Conservation (phyloP, 2,329 filamentous ascomycete species). For the Bipolaris victoriae region DNA sequence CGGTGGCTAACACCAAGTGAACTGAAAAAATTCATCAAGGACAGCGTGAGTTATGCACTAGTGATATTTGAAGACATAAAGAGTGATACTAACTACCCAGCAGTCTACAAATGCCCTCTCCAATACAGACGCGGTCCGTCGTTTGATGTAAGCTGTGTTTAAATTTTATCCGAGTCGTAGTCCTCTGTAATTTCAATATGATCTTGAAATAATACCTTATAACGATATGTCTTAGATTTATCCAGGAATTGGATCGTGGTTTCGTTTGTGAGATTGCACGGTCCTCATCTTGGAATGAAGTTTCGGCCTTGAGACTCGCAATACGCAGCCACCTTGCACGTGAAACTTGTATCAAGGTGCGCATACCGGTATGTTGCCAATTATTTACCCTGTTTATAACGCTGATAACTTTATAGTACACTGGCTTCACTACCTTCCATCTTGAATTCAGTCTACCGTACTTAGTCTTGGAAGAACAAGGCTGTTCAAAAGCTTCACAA, state of each 20-base stretch:
- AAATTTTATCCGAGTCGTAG: neutral
- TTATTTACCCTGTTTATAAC: neutral
- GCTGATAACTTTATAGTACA: neutral
- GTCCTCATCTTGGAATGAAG: neutral
- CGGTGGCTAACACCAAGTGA: neutral
- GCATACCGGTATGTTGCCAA: neutral
- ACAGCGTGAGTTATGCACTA: neutral
- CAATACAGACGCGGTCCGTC: neutral
- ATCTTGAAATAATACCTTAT: neutral
- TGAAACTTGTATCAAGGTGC: neutral
- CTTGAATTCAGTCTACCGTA: neutral
- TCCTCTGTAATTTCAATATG: neutral
- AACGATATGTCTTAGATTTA: neutral
- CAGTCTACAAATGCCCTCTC: neutral
- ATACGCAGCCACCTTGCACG: neutral
- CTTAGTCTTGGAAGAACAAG: neutral
- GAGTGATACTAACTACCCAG: neutral
- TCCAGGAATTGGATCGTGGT: neutral
- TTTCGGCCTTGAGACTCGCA: neutral
- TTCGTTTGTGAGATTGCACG: neutral
- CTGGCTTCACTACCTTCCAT: neutral
- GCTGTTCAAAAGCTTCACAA: neutral
- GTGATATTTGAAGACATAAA: neutral
- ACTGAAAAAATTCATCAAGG: neutral
- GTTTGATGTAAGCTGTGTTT: neutral